Evolutionary conservation across 441 rosid genomes (phyloP), one percentile per base, ranked within the genome.

Genomic region (Arabidopsis hybrid): DNA sequence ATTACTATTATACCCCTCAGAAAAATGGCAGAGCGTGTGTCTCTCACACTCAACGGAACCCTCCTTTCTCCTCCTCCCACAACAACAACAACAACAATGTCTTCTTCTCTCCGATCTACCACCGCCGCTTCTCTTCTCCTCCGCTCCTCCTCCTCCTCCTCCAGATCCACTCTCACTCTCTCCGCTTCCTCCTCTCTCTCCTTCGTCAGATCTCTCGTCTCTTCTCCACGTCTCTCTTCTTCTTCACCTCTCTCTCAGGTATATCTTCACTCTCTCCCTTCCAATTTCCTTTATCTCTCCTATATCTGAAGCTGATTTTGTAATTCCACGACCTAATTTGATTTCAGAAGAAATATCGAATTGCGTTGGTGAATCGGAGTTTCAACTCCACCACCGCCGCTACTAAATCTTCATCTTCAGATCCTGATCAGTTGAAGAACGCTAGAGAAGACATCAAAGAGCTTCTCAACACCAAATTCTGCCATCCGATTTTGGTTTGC

Each of bases 381-480:
- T 84, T 79, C 50, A 84, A 78, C 78, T 81, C 88, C 13, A 83
- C 88, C 11, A 68, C 82, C 2, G 40, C 43, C 26, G 26, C 26
- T 62, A 81, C 89, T 0, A 80, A 81, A 65, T 88, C 85, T 16
- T 70, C 85, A 16, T 88, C 95, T 34, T 87, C 93, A 13, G 88
- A 90, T 88, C 90, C 92, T 69, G 87, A 76, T 81, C 97, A 91
- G 82, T 74, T 94, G 86, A 88, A 87, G 78, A 85, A 86, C 38
- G 99, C 99, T n/a, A 86, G 81, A 78, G 97, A 94, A 75, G 97
- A 91, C 52, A 90, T 94, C 79, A 88, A 82, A 83, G 80, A 91
- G 85, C 84, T 94, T 32, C 95, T 94, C 18, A 86, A 81, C 45
- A 74, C 89, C 69, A 90, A 79, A 58, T 90, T 82, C 59, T 89